Evolutionary conservation across 371 early-diverging fungal species (phyloP), one percentile per base, ranked within the genome.

Genomic region (Gilbertella persicaria): DNA sequence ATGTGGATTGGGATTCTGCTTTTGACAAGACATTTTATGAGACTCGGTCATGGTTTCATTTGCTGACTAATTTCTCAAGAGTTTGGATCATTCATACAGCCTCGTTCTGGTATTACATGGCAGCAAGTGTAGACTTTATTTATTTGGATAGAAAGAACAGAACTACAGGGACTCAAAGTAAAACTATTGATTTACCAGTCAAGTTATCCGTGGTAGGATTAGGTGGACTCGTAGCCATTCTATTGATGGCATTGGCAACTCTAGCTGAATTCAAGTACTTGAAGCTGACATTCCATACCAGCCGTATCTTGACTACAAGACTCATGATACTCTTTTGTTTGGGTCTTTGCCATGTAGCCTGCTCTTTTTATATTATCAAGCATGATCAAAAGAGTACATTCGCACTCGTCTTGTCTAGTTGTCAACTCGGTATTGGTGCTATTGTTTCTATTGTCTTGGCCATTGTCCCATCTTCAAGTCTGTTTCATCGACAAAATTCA

Each of bases 1-100:
- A 84, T 7, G 80, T 93, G 39, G 76, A 84, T 50, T 93, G 92
- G 91, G 64, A 63, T 4, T 68, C 62, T 41, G 83, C 86, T 8
- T 89, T 93, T 62, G 50, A 66, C 53, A 95, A 93, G 67, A 92
- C 92, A 2, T 95, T 90, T 66, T 83, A 86, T 54, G 95, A 95
- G 69, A 79, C 81, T 19, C 85, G 94, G 25, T 90, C 92, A 2
- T 86, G 88, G 84, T 62, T 87, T 50, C 95, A 95, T 66, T 56
- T 92, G 21, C 61, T 91, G 26, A 83, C 86, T 59, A 95, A 94
- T 67, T 95, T 94, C 52, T 82, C 88, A 8, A 87, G 93, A 8
- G 80, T 93, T 23, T 94, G 93, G 94, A 87, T 90, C 43, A 82
- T 93, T 62, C 92, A 93, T 55, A 65, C 88, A 12, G 71, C 84